Conservation (phyloP, 352 stramenopile genomes). For the Globisporangium splendens region DNA sequence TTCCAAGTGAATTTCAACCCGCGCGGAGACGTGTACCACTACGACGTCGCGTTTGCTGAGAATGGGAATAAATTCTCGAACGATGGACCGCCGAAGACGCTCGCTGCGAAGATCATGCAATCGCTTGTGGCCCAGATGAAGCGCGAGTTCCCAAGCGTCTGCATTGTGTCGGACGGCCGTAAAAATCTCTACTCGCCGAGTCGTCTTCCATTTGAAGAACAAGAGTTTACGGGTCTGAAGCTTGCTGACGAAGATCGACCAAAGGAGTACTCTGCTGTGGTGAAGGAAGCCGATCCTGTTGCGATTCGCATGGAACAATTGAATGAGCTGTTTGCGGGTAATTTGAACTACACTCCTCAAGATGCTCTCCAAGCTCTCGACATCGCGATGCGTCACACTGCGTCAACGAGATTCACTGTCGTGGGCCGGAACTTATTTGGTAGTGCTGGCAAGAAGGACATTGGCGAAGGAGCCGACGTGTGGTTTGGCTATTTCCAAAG, state of each 20-base stretch:
- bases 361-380: constrained; percentile 72
- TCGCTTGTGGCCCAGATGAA: constrained; percentile 35
- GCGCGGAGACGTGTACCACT: constrained; percentile 61
- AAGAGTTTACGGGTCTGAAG: constrained; percentile 32
- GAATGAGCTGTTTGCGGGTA: constrained; percentile 42
- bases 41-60: constrained; percentile 60
- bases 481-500: constrained; percentile 81
- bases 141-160: constrained; percentile 29
- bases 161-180: constrained; percentile 44
- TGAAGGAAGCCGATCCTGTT: constrained; percentile 55
- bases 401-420: constrained; percentile 42
- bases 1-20: constrained; percentile 54
- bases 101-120: constrained; percentile 59
- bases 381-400: constrained; percentile 59
- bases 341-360: constrained; percentile 71
- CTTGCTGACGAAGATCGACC: constrained; percentile 41
- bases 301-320: constrained; percentile 66
- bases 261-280: constrained; percentile 38
- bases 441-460: constrained; percentile 25
- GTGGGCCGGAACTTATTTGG: constrained; percentile 63
- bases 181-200: constrained; percentile 57
- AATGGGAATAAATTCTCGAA: constrained; percentile 30
- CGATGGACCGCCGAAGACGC: constrained; percentile 48
- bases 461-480: constrained; percentile 59
- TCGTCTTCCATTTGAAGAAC: constrained; percentile 39